Evolutionary conservation across 163 green algal species (phyloP).

Genomic region (Smithsoniella earleae): DNA sequence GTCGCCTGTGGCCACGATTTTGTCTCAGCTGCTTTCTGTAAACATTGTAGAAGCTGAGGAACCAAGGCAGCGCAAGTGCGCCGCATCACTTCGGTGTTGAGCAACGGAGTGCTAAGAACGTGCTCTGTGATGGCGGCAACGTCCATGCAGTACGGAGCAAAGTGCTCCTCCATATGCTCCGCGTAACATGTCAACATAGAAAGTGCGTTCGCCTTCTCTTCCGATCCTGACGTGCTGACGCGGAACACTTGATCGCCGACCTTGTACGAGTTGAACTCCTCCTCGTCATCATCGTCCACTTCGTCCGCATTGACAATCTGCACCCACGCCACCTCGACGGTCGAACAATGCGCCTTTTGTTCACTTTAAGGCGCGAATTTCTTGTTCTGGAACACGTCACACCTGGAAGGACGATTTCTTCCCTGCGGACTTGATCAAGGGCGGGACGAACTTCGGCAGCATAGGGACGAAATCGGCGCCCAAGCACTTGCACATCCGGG

Average conservation of each 20-base stretch:
- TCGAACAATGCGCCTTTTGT: too few relatives aligned
- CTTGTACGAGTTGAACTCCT: constrained; percentile 44
- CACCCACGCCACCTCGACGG: too few relatives aligned
- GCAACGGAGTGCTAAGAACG: constrained; percentile 1
- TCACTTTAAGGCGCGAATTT: too few relatives aligned
- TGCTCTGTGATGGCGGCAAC: constrained; percentile 5
- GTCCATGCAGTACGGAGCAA: constrained; percentile 29
- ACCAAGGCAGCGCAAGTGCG: neutral
- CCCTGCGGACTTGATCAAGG: constrained; percentile 43
- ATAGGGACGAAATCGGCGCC: constrained; percentile 52
- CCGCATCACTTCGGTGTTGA: constrained; percentile 26
- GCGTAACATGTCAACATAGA: constrained; percentile 30
- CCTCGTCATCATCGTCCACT: constrained; percentile 34
- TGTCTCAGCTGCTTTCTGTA: neutral
- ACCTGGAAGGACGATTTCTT: constrained; percentile 31
- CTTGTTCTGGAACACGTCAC: neutral
- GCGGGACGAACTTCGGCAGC: constrained; percentile 49
- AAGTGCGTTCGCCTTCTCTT: constrained; percentile 59
- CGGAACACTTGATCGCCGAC: constrained; percentile 49
- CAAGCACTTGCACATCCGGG: constrained; percentile 57
- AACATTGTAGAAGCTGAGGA: neutral
- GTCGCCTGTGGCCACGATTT: neutral
- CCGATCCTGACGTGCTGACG: constrained; percentile 47
- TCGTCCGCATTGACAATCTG: constrained; percentile 33
- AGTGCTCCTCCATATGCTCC: constrained; percentile 21